Percentiles rank a stretch among this genome's conserved stretches.
These are phyloP conservation scores for Geranium brycei DNA, from an alignment of 345 rosid species.

Conservation along the genomic window DNA sequence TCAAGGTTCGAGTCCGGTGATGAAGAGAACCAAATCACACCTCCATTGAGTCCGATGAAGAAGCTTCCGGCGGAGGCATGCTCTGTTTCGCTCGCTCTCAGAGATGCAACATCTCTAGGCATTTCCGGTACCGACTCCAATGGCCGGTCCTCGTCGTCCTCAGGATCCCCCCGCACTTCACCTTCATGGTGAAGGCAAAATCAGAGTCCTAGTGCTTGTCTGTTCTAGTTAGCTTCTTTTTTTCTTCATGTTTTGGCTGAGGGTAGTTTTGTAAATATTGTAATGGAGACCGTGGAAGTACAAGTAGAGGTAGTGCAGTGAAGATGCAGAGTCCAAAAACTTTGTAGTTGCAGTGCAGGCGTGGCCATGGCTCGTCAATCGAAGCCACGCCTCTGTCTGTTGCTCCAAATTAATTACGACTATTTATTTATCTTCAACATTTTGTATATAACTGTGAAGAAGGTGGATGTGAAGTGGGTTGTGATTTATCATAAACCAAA, in stretches of 20 bases:
- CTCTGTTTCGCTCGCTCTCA: constrained; percentile 40
- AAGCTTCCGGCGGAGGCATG: constrained; percentile 63
- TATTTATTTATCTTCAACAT: background rate
- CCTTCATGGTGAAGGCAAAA: constrained; percentile 56
- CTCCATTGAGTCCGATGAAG: constrained; percentile 81
- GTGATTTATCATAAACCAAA: background rate
- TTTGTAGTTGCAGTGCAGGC: constrained; percentile 13
- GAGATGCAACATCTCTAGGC: constrained; percentile 36
- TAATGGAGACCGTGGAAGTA: background rate
- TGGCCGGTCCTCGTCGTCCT: constrained; percentile 50
- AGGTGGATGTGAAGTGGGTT: constrained; percentile 29
- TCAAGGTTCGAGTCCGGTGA: constrained; percentile 49
- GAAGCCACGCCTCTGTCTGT: constrained; percentile 14
- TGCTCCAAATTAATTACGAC: background rate
- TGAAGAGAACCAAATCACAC: constrained; percentile 28
- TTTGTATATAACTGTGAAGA: constrained; percentile 3
- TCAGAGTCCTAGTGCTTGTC: background rate
- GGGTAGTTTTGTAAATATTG: constrained; percentile 12
- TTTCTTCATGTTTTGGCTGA: background rate
- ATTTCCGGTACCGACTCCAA: constrained; percentile 51
- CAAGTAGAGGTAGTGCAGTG: background rate
- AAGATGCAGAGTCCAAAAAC: background rate
- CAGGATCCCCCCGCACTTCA: constrained; percentile 60
- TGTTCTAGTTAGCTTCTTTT: background rate
- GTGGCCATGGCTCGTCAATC: constrained; percentile 18